Conservation (phyloP, 768 basidiomycete species). For the Pilatotrama ljubarskyi region DNA sequence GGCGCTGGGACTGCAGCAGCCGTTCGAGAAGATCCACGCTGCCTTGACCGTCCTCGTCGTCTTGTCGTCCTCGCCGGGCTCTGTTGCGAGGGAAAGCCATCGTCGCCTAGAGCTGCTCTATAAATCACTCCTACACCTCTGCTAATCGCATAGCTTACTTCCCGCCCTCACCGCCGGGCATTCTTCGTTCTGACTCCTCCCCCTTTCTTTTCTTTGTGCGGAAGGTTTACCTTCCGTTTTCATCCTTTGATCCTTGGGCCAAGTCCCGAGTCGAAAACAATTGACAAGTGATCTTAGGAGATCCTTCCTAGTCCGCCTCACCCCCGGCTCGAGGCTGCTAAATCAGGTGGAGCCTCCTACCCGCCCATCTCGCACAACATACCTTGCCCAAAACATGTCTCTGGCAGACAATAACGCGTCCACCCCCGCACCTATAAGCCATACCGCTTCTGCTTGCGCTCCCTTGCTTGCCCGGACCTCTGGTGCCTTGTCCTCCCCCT, state of each 20-base stretch:
- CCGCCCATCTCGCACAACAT: constrained; percentile 8
- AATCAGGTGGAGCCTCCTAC: constrained; percentile 17
- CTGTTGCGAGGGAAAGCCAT: constrained; percentile 21
- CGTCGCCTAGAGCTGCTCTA: not conserved
- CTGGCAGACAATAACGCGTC: constrained; percentile 28
- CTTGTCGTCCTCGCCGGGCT: not conserved
- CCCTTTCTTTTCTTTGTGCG: constrained; percentile 4
- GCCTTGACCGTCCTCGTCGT: not conserved
- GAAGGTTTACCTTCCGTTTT: constrained; percentile 6
- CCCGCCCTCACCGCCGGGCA: not conserved
- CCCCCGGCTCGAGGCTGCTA: constrained; percentile 24
- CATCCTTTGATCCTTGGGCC: constrained; percentile 12
- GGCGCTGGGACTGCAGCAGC: not conserved
- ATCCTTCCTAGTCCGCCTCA: constrained; percentile 22
- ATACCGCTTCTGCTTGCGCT: constrained; percentile 6
- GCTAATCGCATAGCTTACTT: not conserved
- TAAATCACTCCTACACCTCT: constrained; percentile 15
- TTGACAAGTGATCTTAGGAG: constrained; percentile 13
- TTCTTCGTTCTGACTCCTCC: constrained; percentile 9
- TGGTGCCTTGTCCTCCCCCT: constrained; percentile 18
- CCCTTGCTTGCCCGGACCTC: constrained; percentile 19
- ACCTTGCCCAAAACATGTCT: constrained; percentile 26
- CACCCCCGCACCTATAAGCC: constrained; percentile 22
- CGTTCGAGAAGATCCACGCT: not conserved
- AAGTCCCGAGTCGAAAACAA: constrained; percentile 17